These are phyloP conservation scores for Sclerotinia sclerotiorum DNA, from an alignment of 2,329 filamentous ascomycete genomes.

Conservation along the genomic window DNA sequence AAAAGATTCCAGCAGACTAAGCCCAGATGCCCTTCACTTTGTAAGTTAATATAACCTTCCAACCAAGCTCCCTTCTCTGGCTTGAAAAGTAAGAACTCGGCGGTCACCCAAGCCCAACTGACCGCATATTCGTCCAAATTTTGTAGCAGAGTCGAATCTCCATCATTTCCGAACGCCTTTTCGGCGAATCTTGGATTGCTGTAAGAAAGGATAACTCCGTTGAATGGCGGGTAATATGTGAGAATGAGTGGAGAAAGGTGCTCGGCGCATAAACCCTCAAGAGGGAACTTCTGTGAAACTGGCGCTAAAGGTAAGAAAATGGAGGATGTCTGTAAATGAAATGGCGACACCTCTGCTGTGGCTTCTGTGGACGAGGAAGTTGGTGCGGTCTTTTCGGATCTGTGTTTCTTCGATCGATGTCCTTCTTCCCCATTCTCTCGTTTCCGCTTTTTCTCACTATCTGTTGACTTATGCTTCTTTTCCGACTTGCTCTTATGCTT, in stretches of 20 bases:
- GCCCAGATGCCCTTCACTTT: slow-evolving; percentile 85
- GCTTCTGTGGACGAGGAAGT: slow-evolving; percentile 27
- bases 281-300: slow-evolving; percentile 64
- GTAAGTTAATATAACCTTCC: slow-evolving; percentile 79
- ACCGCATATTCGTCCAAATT: slow-evolving; percentile 80
- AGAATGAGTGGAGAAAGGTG: slow-evolving; percentile 74
- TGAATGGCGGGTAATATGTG: slow-evolving; percentile 70
- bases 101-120: slow-evolving; percentile 84
- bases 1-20: slow-evolving; percentile 89
- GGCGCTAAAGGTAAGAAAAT: slow-evolving; percentile 77
- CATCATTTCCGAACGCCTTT: slow-evolving; percentile 51
- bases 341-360: slow-evolving; percentile 57
- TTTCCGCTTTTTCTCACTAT: slow-evolving; percentile 47
- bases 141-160: slow-evolving; percentile 50
- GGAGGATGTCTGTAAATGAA: slow-evolving; percentile 76
- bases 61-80: slow-evolving; percentile 72
- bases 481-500: slow-evolving; percentile 39
- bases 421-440: slow-evolving; percentile 44
- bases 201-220: slow-evolving; percentile 75
- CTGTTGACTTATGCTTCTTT: slow-evolving; percentile 42
- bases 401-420: slow-evolving; percentile 47
- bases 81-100: slow-evolving; percentile 80
- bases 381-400: slow-evolving; percentile 42
- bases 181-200: slow-evolving; percentile 66
- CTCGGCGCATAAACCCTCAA: slow-evolving; percentile 70